Evolutionary conservation across 768 basidiomycete species (phyloP), one percentile per base, ranked within the genome.

Genomic region (Daedaleopsis sinensis): DNA sequence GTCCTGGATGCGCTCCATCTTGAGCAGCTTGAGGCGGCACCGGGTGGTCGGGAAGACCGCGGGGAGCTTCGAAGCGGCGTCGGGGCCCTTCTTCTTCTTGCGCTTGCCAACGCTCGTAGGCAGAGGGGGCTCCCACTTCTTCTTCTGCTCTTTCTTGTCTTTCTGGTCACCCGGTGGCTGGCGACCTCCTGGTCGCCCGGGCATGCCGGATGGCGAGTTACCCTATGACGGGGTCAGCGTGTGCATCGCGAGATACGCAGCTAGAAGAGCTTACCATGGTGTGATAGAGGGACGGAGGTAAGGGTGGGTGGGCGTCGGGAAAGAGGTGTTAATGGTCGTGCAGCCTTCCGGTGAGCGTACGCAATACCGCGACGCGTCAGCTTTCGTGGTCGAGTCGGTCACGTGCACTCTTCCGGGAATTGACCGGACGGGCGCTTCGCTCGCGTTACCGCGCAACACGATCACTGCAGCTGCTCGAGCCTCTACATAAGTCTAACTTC

Each of bases 91-190:
- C 62, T 81, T 86, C 74, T 79, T 81, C 81, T 95, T 98, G 86
- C 94, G 96, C 85, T 96, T 97, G 51, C 96, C 96, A 38, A 98
- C 93, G 61, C 94, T 91, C 49, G 96, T 97, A 15, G 96, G 96
- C 60, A 97, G 85, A 69, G 96, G 96, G 9, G 96, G 95, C 74
- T 98, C 96, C 95, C 96, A 98, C 79, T 96, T 96, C 86, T 98
- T 97, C 77, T 88, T 85, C 72, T 84, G 79, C 13, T 86, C 80
- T 48, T 79, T 77, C 66, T 79, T 76, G 78, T 77, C 83, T 54
- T 82, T 74, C 62, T 61, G 75, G 82, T 79, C 74, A 79, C 82
- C 70, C 12, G 62, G 52, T 64, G 49, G 60, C 64, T 32, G 27
- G 24, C 63, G 64, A 38, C 70, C 70, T 43, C 67, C 68, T n/a